Conservation (phyloP, 306 rosid genomes). For the Corylus heterophylla region DNA sequence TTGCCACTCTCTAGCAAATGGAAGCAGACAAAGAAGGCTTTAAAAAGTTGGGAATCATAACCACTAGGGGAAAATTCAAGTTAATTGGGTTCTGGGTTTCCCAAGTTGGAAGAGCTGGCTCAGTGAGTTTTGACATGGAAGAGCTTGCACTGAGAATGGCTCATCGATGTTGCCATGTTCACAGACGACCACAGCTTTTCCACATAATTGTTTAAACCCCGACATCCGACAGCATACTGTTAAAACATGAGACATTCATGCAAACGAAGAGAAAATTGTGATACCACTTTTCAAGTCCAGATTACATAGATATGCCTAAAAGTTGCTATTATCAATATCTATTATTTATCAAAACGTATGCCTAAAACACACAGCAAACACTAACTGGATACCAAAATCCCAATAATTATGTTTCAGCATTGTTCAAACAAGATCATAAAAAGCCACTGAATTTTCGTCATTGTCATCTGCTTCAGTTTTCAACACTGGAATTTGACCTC, state of each 20-base stretch:
- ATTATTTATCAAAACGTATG: background rate
- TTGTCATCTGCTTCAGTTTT: slow-evolving; percentile 18
- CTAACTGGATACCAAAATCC: background rate
- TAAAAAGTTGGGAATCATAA: too few species aligned
- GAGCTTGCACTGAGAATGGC: too few species aligned
- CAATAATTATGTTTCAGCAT: background rate
- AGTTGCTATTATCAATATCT: background rate
- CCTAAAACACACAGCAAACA: background rate
- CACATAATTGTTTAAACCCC: background rate
- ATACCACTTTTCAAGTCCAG: background rate
- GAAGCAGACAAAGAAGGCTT: too few species aligned
- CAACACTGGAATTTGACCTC: slow-evolving; percentile 52
- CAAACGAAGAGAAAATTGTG: background rate
- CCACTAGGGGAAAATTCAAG: too few species aligned
- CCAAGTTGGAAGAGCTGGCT: too few species aligned
- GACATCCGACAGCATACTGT: background rate
- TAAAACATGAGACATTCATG: background rate
- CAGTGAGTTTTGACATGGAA: too few species aligned
- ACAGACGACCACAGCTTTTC: background rate
- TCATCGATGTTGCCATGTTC: too few species aligned
- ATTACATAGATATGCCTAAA: slow-evolving; percentile 25
- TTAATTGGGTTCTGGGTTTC: too few species aligned
- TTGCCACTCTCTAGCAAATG: too few species aligned
- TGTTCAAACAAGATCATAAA: background rate
- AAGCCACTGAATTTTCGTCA: slow-evolving; percentile 21